phyloP scores from a whole-genome alignment of 1,139 yeast genomes.

The Pichia sp. region DNA sequence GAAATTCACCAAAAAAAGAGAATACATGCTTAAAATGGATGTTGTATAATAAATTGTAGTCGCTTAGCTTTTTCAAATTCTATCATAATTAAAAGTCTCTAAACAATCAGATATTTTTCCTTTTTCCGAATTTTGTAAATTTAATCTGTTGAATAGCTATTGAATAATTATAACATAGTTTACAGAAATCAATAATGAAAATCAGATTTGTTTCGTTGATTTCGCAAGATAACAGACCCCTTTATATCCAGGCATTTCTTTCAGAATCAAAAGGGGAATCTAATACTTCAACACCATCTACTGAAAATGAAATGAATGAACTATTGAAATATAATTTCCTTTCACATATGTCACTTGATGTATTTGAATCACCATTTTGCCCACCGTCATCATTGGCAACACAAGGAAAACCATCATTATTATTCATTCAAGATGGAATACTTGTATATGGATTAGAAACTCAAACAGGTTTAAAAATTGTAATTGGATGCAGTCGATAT shows the following conservation, averaged over 20 bases:
- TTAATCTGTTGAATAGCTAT: no score
- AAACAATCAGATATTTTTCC: no score
- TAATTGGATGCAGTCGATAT: slow-evolving; percentile 38
- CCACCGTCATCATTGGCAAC: slow-evolving; percentile 21
- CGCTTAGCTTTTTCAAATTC: no score
- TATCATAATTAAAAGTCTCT: no score
- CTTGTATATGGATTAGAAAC: slow-evolving; percentile 59
- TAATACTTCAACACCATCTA: slow-evolving; percentile 2
- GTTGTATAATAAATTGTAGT: no score
- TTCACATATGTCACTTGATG: slow-evolving; percentile 62
- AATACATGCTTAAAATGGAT: no score
- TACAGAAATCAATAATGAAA: no score
- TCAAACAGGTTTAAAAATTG: slow-evolving; percentile 53
- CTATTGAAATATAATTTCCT: slow-evolving; percentile 55
- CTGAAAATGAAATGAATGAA: slow-evolving; percentile 34
- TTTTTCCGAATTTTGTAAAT: no score
- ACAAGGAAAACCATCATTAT: slow-evolving; percentile 30
- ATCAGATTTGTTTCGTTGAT: slow-evolving; percentile 45
- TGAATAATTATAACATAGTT: no score
- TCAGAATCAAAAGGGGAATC: slow-evolving; percentile 18
- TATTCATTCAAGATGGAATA: slow-evolving; percentile 57
- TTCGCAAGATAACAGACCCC: slow-evolving; percentile 49
- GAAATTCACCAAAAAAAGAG: no score
- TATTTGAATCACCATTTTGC: slow-evolving; percentile 46
- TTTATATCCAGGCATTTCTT: slow-evolving; percentile 50